These are phyloP conservation scores for Sugiyamaella chiloensis DNA, from an alignment of 805 yeast species.

Conservation along the genomic window DNA sequence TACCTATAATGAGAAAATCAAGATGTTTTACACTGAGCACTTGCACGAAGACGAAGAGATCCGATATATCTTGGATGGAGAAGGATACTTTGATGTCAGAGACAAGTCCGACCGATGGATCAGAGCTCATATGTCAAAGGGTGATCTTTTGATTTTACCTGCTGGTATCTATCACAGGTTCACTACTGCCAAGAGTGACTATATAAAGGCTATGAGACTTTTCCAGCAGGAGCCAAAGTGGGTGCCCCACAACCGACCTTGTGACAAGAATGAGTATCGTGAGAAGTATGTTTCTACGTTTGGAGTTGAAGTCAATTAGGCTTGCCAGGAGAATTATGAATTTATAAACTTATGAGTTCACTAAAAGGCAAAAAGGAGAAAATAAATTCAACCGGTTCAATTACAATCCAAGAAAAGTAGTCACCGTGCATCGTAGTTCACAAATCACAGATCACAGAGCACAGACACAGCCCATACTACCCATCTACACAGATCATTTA, in stretches of 20 bases:
- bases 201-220: slow-evolving; percentile 73
- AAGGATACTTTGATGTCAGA: slow-evolving; percentile 88
- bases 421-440: too few relatives aligned
- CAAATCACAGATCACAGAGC: too few relatives aligned
- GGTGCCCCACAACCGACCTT: slow-evolving; percentile 78
- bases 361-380: too few relatives aligned
- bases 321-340: background rate
- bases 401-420: too few relatives aligned
- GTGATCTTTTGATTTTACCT: slow-evolving; percentile 67
- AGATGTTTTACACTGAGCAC: slow-evolving; percentile 76
- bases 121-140: slow-evolving; percentile 57
- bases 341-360: too few relatives aligned
- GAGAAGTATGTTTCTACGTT: slow-evolving; percentile 40
- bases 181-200: slow-evolving; percentile 62
- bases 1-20: slow-evolving; percentile 61
- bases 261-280: slow-evolving; percentile 47
- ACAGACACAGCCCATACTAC: too few relatives aligned
- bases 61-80: slow-evolving; percentile 83
- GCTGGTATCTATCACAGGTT: slow-evolving; percentile 95
- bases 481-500: too few relatives aligned
- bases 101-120: slow-evolving; percentile 68
- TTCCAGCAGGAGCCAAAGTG: slow-evolving; percentile 96
- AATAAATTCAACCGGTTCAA: too few relatives aligned
- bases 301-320: slow-evolving; percentile 1
- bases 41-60: slow-evolving; percentile 97